A percentile compares a stretch with the other conserved stretches of the same genome.
These are phyloP conservation scores for Trifolium dubium DNA, from an alignment of 306 rosid genomes.

Conservation along the genomic window DNA sequence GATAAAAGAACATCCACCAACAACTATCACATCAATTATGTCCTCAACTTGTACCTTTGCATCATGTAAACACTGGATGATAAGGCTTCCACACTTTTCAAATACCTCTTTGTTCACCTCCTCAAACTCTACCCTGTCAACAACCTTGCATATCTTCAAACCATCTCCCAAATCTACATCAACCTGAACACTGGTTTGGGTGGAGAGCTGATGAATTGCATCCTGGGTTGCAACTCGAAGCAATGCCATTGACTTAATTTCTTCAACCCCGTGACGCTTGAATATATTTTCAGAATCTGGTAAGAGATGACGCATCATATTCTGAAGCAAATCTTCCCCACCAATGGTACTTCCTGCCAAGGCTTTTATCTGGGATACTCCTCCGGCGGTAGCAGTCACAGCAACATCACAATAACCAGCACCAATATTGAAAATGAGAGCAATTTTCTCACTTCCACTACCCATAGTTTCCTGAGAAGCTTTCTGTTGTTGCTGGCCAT, in stretches of 20 bases:
- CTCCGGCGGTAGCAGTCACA: slow-evolving; percentile 74
- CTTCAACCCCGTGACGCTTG: slow-evolving; percentile 52
- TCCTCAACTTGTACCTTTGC: slow-evolving; percentile 68
- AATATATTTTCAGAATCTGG: slow-evolving; percentile 63
- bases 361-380: slow-evolving; percentile 83
- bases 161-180: slow-evolving; percentile 73
- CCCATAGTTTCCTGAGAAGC: slow-evolving; percentile 54
- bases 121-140: slow-evolving; percentile 69
- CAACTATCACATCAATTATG: slow-evolving; percentile 64
- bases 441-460: slow-evolving; percentile 74
- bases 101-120: slow-evolving; percentile 69
- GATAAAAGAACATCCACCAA: slow-evolving; percentile 84
- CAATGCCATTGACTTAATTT: slow-evolving; percentile 61
- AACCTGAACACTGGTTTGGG: slow-evolving; percentile 51
- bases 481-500: slow-evolving; percentile 75
- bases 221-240: slow-evolving; percentile 81
- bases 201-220: slow-evolving; percentile 79
- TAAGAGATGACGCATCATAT: slow-evolving; percentile 67
- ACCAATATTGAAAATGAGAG: slow-evolving; percentile 86
- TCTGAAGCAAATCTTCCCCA: slow-evolving; percentile 96
- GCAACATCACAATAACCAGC: slow-evolving; percentile 93
- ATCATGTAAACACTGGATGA: slow-evolving; percentile 70
- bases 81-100: slow-evolving; percentile 67
- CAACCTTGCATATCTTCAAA: slow-evolving; percentile 56
- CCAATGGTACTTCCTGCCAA: slow-evolving; percentile 83